Evolutionary conservation across 2,329 filamentous ascomycete genomes (phyloP).

Genomic region (Fusarium floridanum): DNA sequence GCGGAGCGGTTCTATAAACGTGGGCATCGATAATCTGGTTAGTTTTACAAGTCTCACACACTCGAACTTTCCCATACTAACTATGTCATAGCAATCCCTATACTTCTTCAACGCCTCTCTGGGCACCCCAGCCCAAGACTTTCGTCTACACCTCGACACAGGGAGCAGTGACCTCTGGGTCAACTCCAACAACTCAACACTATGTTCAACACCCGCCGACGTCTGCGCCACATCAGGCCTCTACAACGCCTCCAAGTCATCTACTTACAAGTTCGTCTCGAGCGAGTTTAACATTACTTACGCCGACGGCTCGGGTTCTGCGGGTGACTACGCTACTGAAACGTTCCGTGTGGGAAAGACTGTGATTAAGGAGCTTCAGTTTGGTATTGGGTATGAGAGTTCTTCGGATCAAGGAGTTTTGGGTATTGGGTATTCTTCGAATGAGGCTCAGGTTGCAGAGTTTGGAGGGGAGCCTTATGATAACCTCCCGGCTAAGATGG

Average conservation of each 20-base stretch:
- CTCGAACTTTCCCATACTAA: neutral
- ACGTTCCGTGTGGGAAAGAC: slow-evolving; percentile 71
- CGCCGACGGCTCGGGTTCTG: slow-evolving; percentile 81
- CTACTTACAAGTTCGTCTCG: slow-evolving; percentile 80
- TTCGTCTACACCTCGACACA: slow-evolving; percentile 74
- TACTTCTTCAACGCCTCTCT: slow-evolving; percentile 74
- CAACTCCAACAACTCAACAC: slow-evolving; percentile 71
- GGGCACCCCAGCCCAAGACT: slow-evolving; percentile 70
- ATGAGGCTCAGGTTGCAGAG: slow-evolving; percentile 80
- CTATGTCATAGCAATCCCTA: slow-evolving; percentile 64
- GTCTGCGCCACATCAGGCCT: slow-evolving; percentile 74
- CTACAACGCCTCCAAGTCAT: slow-evolving; percentile 78
- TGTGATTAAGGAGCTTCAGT: slow-evolving; percentile 71
- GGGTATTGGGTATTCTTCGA: slow-evolving; percentile 84
- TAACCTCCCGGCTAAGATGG: slow-evolving; percentile 77
- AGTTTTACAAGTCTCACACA: slow-evolving; percentile 25
- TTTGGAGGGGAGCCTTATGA: slow-evolving; percentile 68
- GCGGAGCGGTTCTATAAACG: slow-evolving; percentile 58
- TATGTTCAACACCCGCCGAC: slow-evolving; percentile 65
- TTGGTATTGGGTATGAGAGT: slow-evolving; percentile 78
- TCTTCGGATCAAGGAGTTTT: slow-evolving; percentile 78
- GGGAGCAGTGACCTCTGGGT: slow-evolving; percentile 79
- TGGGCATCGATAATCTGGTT: slow-evolving; percentile 69
- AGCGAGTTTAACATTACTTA: slow-evolving; percentile 90
- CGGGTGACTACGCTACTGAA: slow-evolving; percentile 85